Evolutionary conservation across 225 moss, liverwort and hornwort species (phyloP).

Genomic region (Polytrichum commune): DNA sequence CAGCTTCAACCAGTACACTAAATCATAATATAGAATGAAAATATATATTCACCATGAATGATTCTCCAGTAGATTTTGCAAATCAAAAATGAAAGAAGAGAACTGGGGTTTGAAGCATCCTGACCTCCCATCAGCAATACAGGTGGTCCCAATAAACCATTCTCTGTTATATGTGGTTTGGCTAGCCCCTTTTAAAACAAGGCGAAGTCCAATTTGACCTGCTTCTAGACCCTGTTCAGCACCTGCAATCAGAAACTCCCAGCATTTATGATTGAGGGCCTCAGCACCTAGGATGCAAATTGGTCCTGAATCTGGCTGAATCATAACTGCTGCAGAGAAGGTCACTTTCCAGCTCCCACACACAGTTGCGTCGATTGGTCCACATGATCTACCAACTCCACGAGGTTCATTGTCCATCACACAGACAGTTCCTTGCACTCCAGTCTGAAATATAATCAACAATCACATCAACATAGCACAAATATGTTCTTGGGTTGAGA

Average conservation of each 20-base stretch:
- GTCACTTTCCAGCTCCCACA: conserved; percentile 93
- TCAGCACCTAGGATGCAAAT: conserved; percentile 91
- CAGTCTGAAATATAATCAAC: conserved; percentile 55
- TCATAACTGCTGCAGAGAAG: conserved; percentile 91
- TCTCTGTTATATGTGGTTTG: conserved; percentile 89
- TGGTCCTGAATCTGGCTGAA: conserved; percentile 98
- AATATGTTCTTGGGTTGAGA: too few species aligned
- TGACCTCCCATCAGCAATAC: conserved; percentile 94
- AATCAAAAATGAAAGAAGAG: neutral
- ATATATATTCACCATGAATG: too few species aligned
- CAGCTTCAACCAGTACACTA: too few species aligned
- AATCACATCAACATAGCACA: neutral
- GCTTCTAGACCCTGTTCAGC: conserved; percentile 98
- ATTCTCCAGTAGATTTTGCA: neutral
- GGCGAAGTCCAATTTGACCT: conserved; percentile 93
- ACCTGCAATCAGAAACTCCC: conserved; percentile 95
- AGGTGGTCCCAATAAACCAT: conserved; percentile 90
- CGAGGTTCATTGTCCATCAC: conserved; percentile 97
- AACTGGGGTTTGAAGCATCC: conserved; percentile 11
- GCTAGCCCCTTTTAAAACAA: conserved; percentile 89
- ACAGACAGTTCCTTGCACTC: conserved; percentile 92
- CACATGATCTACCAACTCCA: conserved; percentile 79
- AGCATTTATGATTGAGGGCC: conserved; percentile 78
- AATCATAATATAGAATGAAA: too few species aligned
- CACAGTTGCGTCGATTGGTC: conserved; percentile 66